Evolutionary conservation across 2,329 filamentous ascomycete species (phyloP), one percentile per base, ranked within the genome.

Genomic region (Fusarium nodosum): DNA sequence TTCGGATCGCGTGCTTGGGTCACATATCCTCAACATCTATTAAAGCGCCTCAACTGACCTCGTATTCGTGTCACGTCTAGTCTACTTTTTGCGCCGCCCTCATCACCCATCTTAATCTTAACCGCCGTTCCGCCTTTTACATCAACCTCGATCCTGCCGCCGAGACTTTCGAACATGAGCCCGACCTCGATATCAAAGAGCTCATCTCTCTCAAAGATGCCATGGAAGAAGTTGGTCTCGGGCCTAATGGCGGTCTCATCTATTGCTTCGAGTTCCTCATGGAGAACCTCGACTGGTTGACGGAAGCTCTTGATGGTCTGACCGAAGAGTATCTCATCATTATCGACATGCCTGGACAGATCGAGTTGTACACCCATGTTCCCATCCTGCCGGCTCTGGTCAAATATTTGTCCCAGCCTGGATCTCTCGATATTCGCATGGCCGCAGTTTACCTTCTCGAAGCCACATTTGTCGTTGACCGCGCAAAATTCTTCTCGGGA

Each of bases 321-420:
- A 95, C 93, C 12, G 96, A 99, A 75, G 96, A 98, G 75, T 97
- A 97, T 80, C 87, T 99, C 68, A 97, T 98, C 80, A 92, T 99
- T 68, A 94, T 99, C 82, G 96, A 99, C 82, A 97, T 98, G 92
- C 96, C 96, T 0, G 96, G 96, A 60, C 96, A 99, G 83, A 98
- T 99, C 80, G 96, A 99, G 82, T 88, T 99, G 16, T 99, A 98
- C 82, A 98, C 95, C 4, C 96, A 99, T 79, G 92, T 98, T 34
- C 96, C 96, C 39, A 92, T 99, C 71, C 84, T 99, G 33, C 96
- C 96, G 2, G 88, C 90, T 22, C 87, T 99, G 48, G 90, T 95
- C 71, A 91, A 90, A 75, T 93, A 93, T 77, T 86, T 98, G 53
- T 93, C 91, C 42, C 88, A 91, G 67, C 85, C 89, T 13, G 94